Evolutionary conservation across 2,329 filamentous ascomycete genomes (phyloP).

Genomic region (Exserohilum rostratum): DNA sequence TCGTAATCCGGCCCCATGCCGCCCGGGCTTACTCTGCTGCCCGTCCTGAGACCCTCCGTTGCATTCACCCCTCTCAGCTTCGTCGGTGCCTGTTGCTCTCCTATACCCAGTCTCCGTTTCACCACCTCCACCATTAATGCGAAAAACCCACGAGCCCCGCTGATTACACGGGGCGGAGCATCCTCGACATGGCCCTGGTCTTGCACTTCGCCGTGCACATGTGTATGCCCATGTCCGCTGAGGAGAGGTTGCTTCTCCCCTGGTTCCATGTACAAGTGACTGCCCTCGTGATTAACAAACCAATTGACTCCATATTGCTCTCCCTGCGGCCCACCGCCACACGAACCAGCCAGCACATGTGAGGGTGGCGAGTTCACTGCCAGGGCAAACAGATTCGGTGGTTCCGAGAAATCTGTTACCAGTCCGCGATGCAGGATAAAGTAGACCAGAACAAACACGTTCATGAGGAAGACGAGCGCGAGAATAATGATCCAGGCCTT

Average conservation of each 20-base stretch:
- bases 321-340: slow-evolving; percentile 61
- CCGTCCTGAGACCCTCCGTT: slow-evolving; percentile 16
- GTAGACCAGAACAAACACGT: slow-evolving; percentile 69
- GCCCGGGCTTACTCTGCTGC: slow-evolving; percentile 23
- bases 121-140: slow-evolving; percentile 12
- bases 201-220: slow-evolving; percentile 16
- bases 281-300: slow-evolving; percentile 55
- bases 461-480: slow-evolving; percentile 68
- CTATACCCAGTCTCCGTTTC: slow-evolving; percentile 17
- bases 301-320: slow-evolving; percentile 56
- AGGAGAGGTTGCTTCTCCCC: slow-evolving; percentile 41
- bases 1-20: slow-evolving; percentile 37
- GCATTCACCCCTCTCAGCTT: slow-evolving; percentile 31
- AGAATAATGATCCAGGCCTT: slow-evolving; percentile 71
- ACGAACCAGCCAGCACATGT: slow-evolving; percentile 59
- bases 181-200: slow-evolving; percentile 7
- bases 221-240: slow-evolving; percentile 14
- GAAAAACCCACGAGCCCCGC: not conserved
- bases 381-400: slow-evolving; percentile 74
- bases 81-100: slow-evolving; percentile 10
- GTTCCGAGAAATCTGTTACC: slow-evolving; percentile 80
- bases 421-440: slow-evolving; percentile 64
- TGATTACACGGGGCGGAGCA: not conserved
- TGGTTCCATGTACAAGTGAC: slow-evolving; percentile 61
- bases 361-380: slow-evolving; percentile 69